Conservation (phyloP, 768 basidiomycete species). For the Termitomyces sp. region DNA sequence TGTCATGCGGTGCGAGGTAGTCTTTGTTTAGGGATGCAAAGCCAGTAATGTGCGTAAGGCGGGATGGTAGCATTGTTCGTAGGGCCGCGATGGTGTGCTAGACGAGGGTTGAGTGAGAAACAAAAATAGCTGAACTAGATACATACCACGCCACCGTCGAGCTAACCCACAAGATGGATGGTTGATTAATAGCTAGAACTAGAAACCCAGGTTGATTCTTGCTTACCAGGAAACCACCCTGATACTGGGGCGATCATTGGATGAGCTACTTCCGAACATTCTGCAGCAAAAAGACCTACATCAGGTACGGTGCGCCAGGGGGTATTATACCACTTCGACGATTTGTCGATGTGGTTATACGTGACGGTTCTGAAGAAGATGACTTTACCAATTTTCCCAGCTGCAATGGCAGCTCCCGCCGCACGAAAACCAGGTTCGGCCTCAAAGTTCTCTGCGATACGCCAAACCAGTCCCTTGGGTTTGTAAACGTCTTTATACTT, state of each 20-base stretch:
- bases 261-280: background rate
- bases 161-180: slow-evolving; percentile 29
- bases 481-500: slow-evolving; percentile 62
- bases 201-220: background rate
- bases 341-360: slow-evolving; percentile 49
- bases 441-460: slow-evolving; percentile 77
- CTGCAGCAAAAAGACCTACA: slow-evolving; percentile 27
- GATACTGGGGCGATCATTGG: slow-evolving; percentile 40
- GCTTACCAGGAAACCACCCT: slow-evolving; percentile 78
- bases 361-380: slow-evolving; percentile 56
- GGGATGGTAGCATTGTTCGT: slow-evolving; percentile 49
- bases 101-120: background rate
- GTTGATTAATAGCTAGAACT: background rate
- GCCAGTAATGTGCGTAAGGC: slow-evolving; percentile 52
- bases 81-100: slow-evolving; percentile 67
- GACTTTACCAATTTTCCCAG: slow-evolving; percentile 68
- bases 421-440: slow-evolving; percentile 52
- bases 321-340: slow-evolving; percentile 74
- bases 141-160: slow-evolving; percentile 74
- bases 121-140: background rate
- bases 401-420: slow-evolving; percentile 42
- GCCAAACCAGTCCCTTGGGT: slow-evolving; percentile 67
- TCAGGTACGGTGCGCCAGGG: slow-evolving; percentile 82
- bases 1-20: slow-evolving; percentile 76
- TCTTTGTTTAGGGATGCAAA: slow-evolving; percentile 65